Evolutionary conservation across 495 filamentous ascomycete genomes (phyloP), one percentile per base, ranked within the genome.

Genomic region (Penicillium canariense): DNA sequence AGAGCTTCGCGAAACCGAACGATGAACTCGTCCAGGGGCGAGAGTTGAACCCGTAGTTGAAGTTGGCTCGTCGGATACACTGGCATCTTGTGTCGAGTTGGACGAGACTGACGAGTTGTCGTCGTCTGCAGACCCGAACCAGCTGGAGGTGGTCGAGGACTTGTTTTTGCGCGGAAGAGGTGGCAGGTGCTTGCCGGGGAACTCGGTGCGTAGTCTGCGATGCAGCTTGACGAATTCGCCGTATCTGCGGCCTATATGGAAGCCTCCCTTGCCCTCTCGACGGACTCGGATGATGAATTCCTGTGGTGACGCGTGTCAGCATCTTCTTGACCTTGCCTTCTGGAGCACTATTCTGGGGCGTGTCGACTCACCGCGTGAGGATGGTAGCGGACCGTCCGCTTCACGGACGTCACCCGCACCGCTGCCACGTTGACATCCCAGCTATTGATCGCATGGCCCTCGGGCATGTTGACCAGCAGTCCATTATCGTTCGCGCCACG

Each of bases 381-480:
- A 69, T 96, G 95, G 61, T 93, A 84, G 45, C 94, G 77, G 27
- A 97, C 82, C 31, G 92, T 96, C 64, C 91, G 84, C 79, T 93
- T 94, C 31, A 90, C 76, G 18, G 81, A 84, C 4, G 82, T 87
- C 2, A 88, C 87, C 43, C 92, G 82, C 42, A 98, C 94, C 23
- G 87, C 90, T 15, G 91, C 92, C 48, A 98, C 87, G 73, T 98
- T 98, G 55, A 97, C 84, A 70, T 97, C 92, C 94, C 94, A 97
- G 7, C 90, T 91, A 71, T 98, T 89, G 44, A 95, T 87, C 50
- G 85, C 84, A 71, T 96, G 84, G 0, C 94, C 95, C 68, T 97
- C 90, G 0, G 94, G 95, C 59, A 90, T 76, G 44, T 93, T 93
- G 18, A 88, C 79, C 8, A 95, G 71, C 45, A 98, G 73, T 0